Percentiles rank a stretch among this genome's conserved stretches.
Evolutionary conservation across 768 basidiomycete genomes (phyloP).

Genomic region (Lactarius hatsudake): DNA sequence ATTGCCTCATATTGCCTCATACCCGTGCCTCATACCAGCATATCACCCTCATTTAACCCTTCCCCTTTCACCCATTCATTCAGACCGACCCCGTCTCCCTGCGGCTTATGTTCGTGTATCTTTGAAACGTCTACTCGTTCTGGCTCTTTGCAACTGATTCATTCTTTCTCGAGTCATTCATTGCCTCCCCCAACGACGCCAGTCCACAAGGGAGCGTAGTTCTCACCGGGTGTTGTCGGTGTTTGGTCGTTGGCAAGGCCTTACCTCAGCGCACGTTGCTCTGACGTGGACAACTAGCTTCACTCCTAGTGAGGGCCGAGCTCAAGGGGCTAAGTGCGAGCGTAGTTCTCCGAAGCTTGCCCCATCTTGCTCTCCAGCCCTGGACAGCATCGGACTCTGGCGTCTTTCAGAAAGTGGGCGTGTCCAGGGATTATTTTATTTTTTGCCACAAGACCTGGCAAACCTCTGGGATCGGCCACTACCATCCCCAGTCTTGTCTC

Average conservation of each 20-base stretch:
- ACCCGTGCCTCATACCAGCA: not conserved
- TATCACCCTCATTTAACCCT: not conserved
- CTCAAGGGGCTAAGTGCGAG: slow-evolving; percentile 31
- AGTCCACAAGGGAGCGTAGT: slow-evolving; percentile 43
- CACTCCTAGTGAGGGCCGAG: not conserved
- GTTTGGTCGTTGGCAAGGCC: not conserved
- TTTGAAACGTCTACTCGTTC: too few species aligned
- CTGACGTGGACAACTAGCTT: not conserved
- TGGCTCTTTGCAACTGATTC: not conserved
- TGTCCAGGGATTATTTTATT: too few species aligned
- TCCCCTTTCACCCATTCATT: not conserved
- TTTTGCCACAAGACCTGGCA: not conserved
- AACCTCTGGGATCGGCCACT: not conserved
- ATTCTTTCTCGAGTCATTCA: not conserved
- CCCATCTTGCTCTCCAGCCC: not conserved
- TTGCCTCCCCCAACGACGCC: not conserved
- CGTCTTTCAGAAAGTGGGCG: too few species aligned
- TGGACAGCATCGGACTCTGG: not conserved
- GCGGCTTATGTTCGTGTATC: not conserved
- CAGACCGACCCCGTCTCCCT: not conserved
- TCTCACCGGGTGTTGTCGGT: slow-evolving; percentile 34
- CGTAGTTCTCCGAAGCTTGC: slow-evolving; percentile 36
- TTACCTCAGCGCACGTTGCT: not conserved
- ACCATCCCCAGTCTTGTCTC: not conserved
- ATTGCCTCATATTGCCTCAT: slow-evolving; percentile 20